Evolutionary conservation across 2,329 filamentous ascomycete species (phyloP).

Genomic region (Aschersonia sp.): DNA sequence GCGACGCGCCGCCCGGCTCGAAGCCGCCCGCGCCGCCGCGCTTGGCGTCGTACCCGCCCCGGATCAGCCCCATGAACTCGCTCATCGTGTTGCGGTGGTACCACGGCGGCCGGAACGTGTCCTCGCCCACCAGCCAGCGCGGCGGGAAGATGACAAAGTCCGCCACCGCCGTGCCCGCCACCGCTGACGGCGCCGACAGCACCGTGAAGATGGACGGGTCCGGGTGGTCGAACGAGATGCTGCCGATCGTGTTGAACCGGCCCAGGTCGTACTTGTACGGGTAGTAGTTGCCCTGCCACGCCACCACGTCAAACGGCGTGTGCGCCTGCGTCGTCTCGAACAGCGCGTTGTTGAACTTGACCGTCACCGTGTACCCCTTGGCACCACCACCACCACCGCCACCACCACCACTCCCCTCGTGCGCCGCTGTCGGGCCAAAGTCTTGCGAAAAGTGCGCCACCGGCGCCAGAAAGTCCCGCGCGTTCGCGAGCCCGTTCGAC

Average conservation of each 20-base stretch:
- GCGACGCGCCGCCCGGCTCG: constrained; percentile 39
- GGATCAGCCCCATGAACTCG: constrained; percentile 49
- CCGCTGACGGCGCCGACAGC: constrained; percentile 43
- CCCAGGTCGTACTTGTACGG: constrained; percentile 74
- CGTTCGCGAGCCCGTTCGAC: constrained; percentile 60
- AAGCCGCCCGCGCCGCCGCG: constrained; percentile 36
- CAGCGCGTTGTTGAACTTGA: constrained; percentile 51
- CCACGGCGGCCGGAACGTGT: constrained; percentile 60
- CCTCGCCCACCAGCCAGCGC: constrained; percentile 53
- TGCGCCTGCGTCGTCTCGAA: constrained; percentile 52
- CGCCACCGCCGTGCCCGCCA: constrained; percentile 58
- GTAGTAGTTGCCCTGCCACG: constrained; percentile 70
- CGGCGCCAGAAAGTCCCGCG: constrained; percentile 61
- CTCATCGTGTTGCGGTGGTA: constrained; percentile 58
- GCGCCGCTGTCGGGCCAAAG: constrained; percentile 21
- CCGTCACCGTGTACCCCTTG: constrained; percentile 27
- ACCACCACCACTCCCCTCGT: too few species aligned
- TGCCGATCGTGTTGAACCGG: constrained; percentile 61
- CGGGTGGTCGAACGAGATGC: constrained; percentile 60
- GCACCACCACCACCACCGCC: too few species aligned
- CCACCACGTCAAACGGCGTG: constrained; percentile 66
- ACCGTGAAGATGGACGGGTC: constrained; percentile 70
- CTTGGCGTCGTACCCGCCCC: constrained; percentile 47
- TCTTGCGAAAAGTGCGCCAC: constrained; percentile 54
- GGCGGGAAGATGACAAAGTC: constrained; percentile 66